Evolutionary conservation across 2,329 filamentous ascomycete genomes (phyloP).

Genomic region (Fusarium cyanostomum): DNA sequence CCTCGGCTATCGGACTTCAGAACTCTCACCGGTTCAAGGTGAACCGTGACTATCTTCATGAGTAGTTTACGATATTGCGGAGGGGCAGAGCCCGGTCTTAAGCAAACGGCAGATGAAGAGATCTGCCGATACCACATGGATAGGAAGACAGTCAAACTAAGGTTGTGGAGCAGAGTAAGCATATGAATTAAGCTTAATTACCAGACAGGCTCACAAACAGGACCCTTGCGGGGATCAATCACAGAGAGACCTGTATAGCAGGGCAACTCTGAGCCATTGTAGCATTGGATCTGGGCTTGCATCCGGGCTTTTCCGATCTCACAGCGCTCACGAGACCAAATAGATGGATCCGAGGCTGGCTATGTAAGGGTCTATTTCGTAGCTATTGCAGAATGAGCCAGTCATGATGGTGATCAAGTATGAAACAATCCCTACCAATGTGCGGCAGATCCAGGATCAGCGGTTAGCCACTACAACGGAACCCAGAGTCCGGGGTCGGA

Average conservation of each 20-base stretch:
- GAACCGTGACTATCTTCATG: too few species aligned
- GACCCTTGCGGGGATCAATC: background rate
- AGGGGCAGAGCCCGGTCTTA: too few species aligned
- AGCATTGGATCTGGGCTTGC: background rate
- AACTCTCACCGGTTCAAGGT: background rate
- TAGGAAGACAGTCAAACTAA: too few species aligned
- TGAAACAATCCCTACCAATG: too few species aligned
- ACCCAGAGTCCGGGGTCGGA: background rate
- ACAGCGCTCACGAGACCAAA: background rate
- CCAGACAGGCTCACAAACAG: too few species aligned
- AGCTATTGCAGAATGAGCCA: background rate
- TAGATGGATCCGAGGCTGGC: background rate
- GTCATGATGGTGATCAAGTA: background rate
- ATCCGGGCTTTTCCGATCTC: constrained; percentile 23
- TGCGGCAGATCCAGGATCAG: constrained; percentile 5
- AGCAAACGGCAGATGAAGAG: too few species aligned
- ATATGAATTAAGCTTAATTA: too few species aligned
- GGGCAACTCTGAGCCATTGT: background rate
- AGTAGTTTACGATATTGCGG: too few species aligned
- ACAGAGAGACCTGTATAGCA: background rate
- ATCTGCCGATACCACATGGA: too few species aligned
- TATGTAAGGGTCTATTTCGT: background rate
- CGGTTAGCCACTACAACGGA: background rate
- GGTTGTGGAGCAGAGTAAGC: too few species aligned
- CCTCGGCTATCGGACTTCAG: background rate